phyloP scores from a whole-genome alignment of 2,329 filamentous ascomycete species.

The Botrytis fragariae region DNA sequence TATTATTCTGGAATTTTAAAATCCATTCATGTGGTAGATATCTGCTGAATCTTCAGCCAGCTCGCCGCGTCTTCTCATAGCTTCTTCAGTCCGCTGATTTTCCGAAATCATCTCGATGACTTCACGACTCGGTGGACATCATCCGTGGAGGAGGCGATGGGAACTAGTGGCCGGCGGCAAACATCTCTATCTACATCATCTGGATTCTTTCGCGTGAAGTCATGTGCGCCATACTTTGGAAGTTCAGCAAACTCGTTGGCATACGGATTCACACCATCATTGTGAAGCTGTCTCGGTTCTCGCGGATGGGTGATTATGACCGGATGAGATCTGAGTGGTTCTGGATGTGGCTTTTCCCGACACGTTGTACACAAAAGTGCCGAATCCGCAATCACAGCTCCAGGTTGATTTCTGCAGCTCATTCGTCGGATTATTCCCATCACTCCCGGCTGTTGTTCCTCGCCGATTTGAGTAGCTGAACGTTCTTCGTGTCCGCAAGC shows the following conservation, averaged over 20 bases:
- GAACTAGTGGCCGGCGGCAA: background rate
- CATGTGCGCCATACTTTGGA: background rate
- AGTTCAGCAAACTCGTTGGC: background rate
- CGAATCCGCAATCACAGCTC: background rate
- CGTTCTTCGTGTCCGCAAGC: conserved; percentile 6
- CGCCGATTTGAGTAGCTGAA: background rate
- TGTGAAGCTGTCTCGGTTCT: background rate
- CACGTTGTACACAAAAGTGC: background rate
- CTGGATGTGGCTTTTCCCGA: background rate
- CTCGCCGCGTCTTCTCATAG: background rate
- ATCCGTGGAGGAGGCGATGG: background rate
- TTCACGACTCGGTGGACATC: background rate
- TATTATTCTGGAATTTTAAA: background rate
- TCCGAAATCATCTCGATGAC: background rate
- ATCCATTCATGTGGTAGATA: background rate
- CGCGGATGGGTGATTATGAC: rapidly evolving
- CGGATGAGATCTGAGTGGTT: background rate
- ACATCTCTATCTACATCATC: background rate
- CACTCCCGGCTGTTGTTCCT: background rate
- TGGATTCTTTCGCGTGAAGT: background rate
- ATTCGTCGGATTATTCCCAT: background rate
- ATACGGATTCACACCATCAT: background rate
- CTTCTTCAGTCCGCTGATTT: background rate
- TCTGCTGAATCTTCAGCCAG: background rate
- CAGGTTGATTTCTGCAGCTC: background rate